These are phyloP conservation scores for Aspergillus carlsbadensis DNA, from an alignment of 495 filamentous ascomycete species.

Conservation along the genomic window DNA sequence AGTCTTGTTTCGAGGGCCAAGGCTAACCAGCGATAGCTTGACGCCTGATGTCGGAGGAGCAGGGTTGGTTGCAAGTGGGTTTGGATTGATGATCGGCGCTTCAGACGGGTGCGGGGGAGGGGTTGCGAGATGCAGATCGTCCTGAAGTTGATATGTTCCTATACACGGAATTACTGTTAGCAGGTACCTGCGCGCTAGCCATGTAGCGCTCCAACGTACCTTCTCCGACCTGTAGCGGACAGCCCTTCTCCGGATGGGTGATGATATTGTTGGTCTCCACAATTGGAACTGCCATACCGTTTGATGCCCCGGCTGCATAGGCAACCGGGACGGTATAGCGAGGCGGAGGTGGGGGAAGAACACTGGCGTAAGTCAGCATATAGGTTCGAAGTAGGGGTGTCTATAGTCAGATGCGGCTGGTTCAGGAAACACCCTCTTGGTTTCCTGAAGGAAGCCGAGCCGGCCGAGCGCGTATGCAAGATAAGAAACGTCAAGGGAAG, in stretches of 20 bases:
- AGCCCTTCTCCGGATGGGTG: slow-evolving; percentile 67
- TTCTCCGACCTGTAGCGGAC: slow-evolving; percentile 86
- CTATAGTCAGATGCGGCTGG: not conserved
- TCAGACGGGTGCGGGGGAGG: slow-evolving; percentile 95
- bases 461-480: not conserved
- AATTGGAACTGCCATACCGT: slow-evolving; percentile 63
- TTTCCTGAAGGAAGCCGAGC: not conserved
- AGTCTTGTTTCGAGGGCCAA: slow-evolving; percentile 60
- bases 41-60: slow-evolving; percentile 80
- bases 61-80: slow-evolving; percentile 82
- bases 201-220: slow-evolving; percentile 47
- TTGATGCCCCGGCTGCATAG: slow-evolving; percentile 63
- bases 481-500: not conserved
- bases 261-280: slow-evolving; percentile 92
- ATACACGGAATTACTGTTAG: slow-evolving; percentile 17
- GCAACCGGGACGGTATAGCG: slow-evolving; percentile 69
- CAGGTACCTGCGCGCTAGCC: slow-evolving; percentile 13
- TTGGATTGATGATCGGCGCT: slow-evolving; percentile 77
- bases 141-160: slow-evolving; percentile 87
- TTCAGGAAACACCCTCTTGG: not conserved
- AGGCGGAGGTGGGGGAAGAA: slow-evolving; percentile 81
- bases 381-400: not conserved
- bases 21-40: slow-evolving; percentile 73
- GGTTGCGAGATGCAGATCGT: slow-evolving; percentile 88
- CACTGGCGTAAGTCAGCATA: slow-evolving; percentile 45